Evolutionary conservation across 2,329 filamentous ascomycete genomes (phyloP).

Genomic region (Sordariomycetes sp.): DNA sequence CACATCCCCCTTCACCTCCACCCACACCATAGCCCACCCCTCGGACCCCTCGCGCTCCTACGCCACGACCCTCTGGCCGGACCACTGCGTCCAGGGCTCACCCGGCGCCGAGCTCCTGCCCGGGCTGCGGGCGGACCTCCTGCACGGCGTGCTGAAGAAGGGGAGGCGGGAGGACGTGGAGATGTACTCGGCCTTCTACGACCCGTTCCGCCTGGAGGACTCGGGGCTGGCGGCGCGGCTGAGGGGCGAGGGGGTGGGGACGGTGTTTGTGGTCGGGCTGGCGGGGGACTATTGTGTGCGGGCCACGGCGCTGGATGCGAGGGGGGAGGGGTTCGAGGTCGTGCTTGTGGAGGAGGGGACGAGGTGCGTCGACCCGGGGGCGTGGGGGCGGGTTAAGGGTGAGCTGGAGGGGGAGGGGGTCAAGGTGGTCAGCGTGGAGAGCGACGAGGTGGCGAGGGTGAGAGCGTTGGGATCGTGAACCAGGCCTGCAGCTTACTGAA

Average conservation of each 20-base stretch:
- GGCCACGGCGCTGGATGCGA: conserved; percentile 68
- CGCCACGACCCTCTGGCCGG: conserved; percentile 70
- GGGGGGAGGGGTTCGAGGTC: conserved; percentile 62
- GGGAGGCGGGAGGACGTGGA: conserved; percentile 65
- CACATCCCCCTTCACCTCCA: conserved; percentile 58
- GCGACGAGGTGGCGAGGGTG: conserved; percentile 36
- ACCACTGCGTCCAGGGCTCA: conserved; percentile 73
- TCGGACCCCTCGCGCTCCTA: conserved; percentile 51
- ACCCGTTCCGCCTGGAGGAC: conserved; percentile 59
- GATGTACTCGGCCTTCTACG: conserved; percentile 90
- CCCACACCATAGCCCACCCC: conserved; percentile 56
- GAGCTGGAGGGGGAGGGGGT: conserved; percentile 52
- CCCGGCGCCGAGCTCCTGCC: conserved; percentile 62
- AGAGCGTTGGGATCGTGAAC: background rate
- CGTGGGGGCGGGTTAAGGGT: conserved; percentile 43
- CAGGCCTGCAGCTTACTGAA: too few relatives aligned
- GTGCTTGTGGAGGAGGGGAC: conserved; percentile 73
- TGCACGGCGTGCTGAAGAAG: conserved; percentile 68
- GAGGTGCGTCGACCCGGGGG: conserved; percentile 53
- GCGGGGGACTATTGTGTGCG: conserved; percentile 87
- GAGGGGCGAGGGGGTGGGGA: conserved; percentile 47
- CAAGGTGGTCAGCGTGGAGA: conserved; percentile 45
- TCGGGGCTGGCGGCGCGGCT: conserved; percentile 53
- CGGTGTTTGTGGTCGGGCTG: conserved; percentile 74
- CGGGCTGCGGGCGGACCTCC: conserved; percentile 48